Conservation (phyloP, 306 rosid species). For the Gynostemma pentaphyllum region DNA sequence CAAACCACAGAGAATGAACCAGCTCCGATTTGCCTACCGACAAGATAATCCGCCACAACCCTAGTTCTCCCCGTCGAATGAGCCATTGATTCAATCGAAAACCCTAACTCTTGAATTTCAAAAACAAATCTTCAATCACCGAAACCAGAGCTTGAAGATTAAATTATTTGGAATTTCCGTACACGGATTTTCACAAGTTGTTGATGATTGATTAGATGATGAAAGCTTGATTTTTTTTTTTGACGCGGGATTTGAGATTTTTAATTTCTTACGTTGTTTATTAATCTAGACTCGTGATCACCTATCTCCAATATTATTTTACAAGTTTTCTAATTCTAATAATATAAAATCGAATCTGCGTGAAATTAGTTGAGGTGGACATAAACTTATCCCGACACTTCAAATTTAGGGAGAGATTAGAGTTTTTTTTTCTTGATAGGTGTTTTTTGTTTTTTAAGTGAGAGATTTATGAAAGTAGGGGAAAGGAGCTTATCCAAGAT, state of each 20-base stretch:
- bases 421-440: no score
- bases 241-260: conserved; percentile 1
- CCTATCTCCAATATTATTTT: no score
- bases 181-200: conserved; percentile 8
- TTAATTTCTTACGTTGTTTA: no score
- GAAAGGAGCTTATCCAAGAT: no score
- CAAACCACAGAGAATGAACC: conserved; percentile 98
- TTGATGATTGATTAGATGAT: not conserved
- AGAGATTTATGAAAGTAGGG: no score
- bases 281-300: no score
- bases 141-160: conserved; percentile 7
- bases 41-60: conserved; percentile 69
- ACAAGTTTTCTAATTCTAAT: no score
- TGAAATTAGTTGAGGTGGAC: no score
- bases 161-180: conserved; percentile 1
- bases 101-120: conserved; percentile 22
- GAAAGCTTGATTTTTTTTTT: not conserved
- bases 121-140: conserved; percentile 18
- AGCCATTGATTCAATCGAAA: conserved; percentile 47
- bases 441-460: no score
- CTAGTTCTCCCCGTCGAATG: conserved; percentile 45
- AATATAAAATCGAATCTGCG: no score
- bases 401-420: no score
- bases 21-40: conserved; percentile 75
- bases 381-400: no score